A percentile compares a stretch with the other conserved stretches of the same genome.
Conservation (phyloP, 805 yeast genomes). For the Torulaspora gathmanii region DNA sequence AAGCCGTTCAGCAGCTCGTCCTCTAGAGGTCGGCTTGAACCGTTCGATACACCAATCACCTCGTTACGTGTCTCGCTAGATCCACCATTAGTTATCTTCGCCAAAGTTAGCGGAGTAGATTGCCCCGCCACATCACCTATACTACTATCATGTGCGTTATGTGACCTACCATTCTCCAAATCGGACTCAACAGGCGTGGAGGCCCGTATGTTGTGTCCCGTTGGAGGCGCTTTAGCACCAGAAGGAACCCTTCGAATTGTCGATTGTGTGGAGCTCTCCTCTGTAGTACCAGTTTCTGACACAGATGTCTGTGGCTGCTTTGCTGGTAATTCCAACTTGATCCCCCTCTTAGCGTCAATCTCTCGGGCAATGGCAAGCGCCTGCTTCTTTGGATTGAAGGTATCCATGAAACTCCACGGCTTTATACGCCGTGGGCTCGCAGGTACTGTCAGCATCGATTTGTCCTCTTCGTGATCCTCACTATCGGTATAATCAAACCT, state of each 20-base stretch:
- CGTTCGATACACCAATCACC: background rate
- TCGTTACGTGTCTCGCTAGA: background rate
- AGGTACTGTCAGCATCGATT: slow-evolving; percentile 12
- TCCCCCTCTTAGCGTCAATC: slow-evolving; percentile 18
- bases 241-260: slow-evolving; percentile 21
- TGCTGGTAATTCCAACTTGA: slow-evolving; percentile 10
- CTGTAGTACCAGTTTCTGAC: slow-evolving; percentile 4
- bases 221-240: slow-evolving; percentile 20
- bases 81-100: background rate
- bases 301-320: slow-evolving; percentile 6
- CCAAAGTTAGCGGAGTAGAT: slow-evolving; percentile 21
- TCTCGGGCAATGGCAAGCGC: slow-evolving; percentile 22
- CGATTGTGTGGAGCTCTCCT: slow-evolving; percentile 10
- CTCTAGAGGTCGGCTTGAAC: background rate
- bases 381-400: slow-evolving; percentile 18
- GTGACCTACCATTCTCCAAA: slow-evolving; percentile 1
- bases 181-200: slow-evolving; percentile 19
- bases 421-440: slow-evolving; percentile 14
- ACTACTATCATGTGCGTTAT: slow-evolving; percentile 11
- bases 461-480: slow-evolving; percentile 6
- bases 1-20: background rate
- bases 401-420: slow-evolving; percentile 15
- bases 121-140: slow-evolving; percentile 22
- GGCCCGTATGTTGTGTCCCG: slow-evolving; percentile 16
- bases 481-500: slow-evolving; percentile 19